A percentile compares a stretch with the other conserved stretches of the same genome.
These are phyloP conservation scores for Kluyveromyces aestuarii DNA, from an alignment of 805 yeast species.

Conservation along the genomic window DNA sequence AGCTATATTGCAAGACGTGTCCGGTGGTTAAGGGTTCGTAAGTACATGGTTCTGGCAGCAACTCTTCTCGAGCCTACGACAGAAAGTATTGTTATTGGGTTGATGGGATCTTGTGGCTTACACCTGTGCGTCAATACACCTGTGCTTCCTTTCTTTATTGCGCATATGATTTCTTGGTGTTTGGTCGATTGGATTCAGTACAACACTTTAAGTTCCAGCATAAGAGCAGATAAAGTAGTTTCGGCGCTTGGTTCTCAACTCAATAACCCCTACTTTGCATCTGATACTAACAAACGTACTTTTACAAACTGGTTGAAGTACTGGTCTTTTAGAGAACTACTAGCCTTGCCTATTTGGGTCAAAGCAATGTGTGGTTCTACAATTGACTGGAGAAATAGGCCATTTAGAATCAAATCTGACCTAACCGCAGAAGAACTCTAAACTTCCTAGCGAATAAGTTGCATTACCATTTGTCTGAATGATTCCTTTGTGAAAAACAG, in stretches of 20 bases:
- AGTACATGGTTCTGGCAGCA: conserved; percentile 80
- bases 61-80: conserved; percentile 83
- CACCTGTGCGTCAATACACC: conserved; percentile 23
- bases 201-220: conserved; percentile 30
- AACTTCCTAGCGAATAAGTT: not conserved
- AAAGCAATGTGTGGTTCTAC: conserved; percentile 69
- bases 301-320: conserved; percentile 26
- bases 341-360: conserved; percentile 82
- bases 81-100: conserved; percentile 60
- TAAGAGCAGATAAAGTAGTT: not conserved
- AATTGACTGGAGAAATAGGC: conserved; percentile 72
- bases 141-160: conserved; percentile 36
- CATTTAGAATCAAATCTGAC: conserved; percentile 64
- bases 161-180: conserved; percentile 59
- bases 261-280: not conserved
- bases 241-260: not conserved
- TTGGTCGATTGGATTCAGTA: conserved; percentile 54
- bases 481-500: too few species aligned
- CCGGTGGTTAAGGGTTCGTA: conserved; percentile 80
- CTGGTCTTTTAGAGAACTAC: conserved; percentile 62
- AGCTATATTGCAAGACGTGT: conserved; percentile 64
- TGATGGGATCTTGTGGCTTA: conserved; percentile 53
- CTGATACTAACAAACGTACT: conserved; percentile 12
- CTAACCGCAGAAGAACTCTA: conserved; percentile 58
- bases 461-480: too few species aligned